A percentile compares a stretch with the other conserved stretches of the same genome.
Conservation (phyloP, 1,284 basidiomycete genomes). For the Veloboletus limbatus region DNA sequence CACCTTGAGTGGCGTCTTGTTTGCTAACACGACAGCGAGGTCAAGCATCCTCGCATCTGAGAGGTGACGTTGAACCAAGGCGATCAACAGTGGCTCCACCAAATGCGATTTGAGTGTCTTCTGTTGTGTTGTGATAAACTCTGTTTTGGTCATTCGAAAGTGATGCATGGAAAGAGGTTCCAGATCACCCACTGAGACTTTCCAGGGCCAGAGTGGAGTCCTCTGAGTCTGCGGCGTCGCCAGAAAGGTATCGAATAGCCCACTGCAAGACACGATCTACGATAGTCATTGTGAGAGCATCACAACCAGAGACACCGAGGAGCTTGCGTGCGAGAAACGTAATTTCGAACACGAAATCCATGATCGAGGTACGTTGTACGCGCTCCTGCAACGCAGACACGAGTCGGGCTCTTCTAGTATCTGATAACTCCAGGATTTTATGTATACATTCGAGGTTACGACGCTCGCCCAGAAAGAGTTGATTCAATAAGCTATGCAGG, state of each 20-base stretch:
- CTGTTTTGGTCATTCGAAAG: constrained; percentile 19
- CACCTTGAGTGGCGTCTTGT: constrained; percentile 59
- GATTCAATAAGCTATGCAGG: constrained; percentile 15
- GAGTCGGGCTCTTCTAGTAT: constrained; percentile 11
- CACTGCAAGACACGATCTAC: constrained; percentile 48
- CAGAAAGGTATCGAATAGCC: constrained; percentile 44
- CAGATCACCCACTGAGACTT: constrained; percentile 39
- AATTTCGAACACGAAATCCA: constrained; percentile 23
- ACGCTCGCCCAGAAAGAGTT: constrained; percentile 12
- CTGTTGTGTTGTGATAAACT: constrained; percentile 28
- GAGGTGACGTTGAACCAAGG: constrained; percentile 62
- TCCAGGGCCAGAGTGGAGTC: constrained; percentile 25
- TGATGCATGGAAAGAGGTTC: neutral
- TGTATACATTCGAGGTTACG: constrained; percentile 19
- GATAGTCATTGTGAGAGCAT: constrained; percentile 33
- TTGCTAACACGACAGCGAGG: constrained; percentile 48
- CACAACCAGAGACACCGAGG: constrained; percentile 22
- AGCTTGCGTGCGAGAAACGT: constrained; percentile 31
- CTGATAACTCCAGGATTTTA: constrained; percentile 20
- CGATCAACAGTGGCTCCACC: constrained; percentile 73
- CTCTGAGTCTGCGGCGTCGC: constrained; percentile 23
- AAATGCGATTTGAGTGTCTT: constrained; percentile 52
- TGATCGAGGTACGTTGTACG: constrained; percentile 17
- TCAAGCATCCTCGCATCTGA: constrained; percentile 42
- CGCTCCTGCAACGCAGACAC: constrained; percentile 15